phyloP scores from a whole-genome alignment of 352 stramenopile genomes.

The Phytophthora pini region DNA sequence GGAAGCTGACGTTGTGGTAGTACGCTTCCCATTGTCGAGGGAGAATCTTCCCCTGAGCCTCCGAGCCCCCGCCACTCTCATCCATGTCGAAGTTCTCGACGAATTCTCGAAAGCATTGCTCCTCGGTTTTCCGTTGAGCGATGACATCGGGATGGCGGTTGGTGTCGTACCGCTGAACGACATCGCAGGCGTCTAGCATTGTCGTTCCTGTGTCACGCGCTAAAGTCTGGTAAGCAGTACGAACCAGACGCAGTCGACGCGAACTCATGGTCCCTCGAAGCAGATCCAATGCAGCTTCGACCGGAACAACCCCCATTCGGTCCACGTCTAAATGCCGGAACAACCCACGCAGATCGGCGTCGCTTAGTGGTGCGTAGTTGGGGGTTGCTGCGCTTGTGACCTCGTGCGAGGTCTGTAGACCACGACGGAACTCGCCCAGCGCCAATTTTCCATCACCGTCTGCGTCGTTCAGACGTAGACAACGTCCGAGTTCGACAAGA shows the following conservation, averaged over 20 bases:
- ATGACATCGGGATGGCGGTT: conserved; percentile 81
- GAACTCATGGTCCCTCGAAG: conserved; percentile 84
- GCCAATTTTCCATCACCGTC: conserved; percentile 71
- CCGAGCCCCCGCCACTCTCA: conserved; percentile 14
- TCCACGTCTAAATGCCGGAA: conserved; percentile 86
- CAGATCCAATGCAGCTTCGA: conserved; percentile 85
- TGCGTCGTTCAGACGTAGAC: conserved; percentile 73
- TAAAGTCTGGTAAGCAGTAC: conserved; percentile 78
- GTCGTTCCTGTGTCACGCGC: conserved; percentile 50
- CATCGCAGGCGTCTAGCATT: conserved; percentile 62
- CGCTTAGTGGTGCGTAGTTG: conserved; percentile 48
- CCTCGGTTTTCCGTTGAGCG: conserved; percentile 53
- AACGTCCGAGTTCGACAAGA: conserved; percentile 72
- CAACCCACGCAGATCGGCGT: conserved; percentile 74
- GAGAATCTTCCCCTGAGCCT: conserved; percentile 40
- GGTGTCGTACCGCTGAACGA: conserved; percentile 75
- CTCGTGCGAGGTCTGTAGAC: conserved; percentile 52
- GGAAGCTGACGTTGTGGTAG: conserved; percentile 91
- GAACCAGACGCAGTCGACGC: conserved; percentile 70
- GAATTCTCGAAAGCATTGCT: conserved; percentile 79
- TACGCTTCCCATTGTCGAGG: conserved; percentile 77
- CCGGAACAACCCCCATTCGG: conserved; percentile 65
- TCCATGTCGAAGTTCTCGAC: conserved; percentile 79
- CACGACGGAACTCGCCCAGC: conserved; percentile 82
- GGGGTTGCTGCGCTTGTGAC: conserved; percentile 20